Percentiles rank a stretch among this genome's conserved stretches.
These are phyloP conservation scores for Pichia sporocuriosa DNA, from an alignment of 805 yeast genomes.

Conservation along the genomic window DNA sequence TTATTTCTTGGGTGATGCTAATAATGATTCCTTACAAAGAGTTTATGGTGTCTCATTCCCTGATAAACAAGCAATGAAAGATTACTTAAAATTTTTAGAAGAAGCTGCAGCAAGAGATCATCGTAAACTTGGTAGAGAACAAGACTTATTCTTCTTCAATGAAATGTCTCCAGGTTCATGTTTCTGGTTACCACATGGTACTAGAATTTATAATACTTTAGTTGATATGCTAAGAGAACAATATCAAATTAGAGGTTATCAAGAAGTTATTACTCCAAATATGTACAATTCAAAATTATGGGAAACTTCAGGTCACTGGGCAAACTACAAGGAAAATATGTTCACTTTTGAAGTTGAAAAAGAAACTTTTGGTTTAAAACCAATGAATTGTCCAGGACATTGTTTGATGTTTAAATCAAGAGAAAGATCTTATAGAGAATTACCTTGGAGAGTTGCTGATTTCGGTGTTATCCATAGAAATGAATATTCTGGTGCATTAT, in stretches of 20 bases:
- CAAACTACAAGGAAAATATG: constrained; percentile 95
- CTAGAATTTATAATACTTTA: constrained; percentile 89
- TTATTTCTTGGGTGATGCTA: constrained; percentile 88
- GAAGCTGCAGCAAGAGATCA: constrained; percentile 97
- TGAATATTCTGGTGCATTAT: constrained; percentile 90
- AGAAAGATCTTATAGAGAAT: constrained; percentile 92
- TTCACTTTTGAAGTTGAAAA: constrained; percentile 94
- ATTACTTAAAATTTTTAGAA: constrained; percentile 85
- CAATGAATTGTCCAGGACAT: constrained; percentile 70
- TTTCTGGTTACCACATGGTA: constrained; percentile 99
- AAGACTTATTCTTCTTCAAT: constrained; percentile 90
- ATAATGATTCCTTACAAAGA: constrained; percentile 93
- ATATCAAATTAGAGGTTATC: constrained; percentile 90
- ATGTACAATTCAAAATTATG: constrained; percentile 96
- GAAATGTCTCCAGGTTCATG: constrained; percentile 98
- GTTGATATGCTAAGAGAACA: constrained; percentile 73
- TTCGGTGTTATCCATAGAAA: constrained; percentile 96
- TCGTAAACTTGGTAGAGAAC: constrained; percentile 93
- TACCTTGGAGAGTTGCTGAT: constrained; percentile 98
- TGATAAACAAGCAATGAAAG: constrained; percentile 93
- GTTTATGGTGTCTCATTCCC: constrained; percentile 98
- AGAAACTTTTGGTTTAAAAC: constrained; percentile 90
- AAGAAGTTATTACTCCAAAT: constrained; percentile 98
- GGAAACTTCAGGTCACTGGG: constrained; percentile 99
- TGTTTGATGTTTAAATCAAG: constrained; percentile 87